Percentiles rank a stretch among this genome's conserved stretches.
phyloP scores from a whole-genome alignment of 177 flowering plant genomes.

The Vitis hybrid region DNA sequence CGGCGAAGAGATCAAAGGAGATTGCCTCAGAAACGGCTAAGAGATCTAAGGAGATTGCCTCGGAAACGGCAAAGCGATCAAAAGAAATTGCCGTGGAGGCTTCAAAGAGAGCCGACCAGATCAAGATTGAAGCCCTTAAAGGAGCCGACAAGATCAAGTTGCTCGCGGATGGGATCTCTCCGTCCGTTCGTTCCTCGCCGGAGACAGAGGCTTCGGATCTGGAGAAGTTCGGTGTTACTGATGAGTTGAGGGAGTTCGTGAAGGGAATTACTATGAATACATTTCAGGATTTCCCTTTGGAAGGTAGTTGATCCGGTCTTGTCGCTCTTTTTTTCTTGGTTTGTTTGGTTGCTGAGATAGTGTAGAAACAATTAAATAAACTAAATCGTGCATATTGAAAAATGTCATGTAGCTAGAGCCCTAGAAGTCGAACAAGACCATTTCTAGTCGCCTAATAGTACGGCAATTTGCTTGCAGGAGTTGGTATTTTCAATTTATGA shows the following conservation, averaged over 20 bases:
- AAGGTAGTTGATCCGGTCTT: slow-evolving; percentile 36
- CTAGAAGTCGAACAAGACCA: no score
- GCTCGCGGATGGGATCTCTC: slow-evolving; percentile 49
- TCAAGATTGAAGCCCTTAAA: slow-evolving; percentile 52
- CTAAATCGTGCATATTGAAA: no score
- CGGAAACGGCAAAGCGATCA: slow-evolving; percentile 57
- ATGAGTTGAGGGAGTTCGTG: slow-evolving; percentile 79
- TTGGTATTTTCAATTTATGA: no score
- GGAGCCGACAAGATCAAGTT: slow-evolving; percentile 58
- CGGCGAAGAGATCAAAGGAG: slow-evolving; percentile 52
- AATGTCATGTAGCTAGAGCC: no score
- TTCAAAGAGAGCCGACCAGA: slow-evolving; percentile 55
- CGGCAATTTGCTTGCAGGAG: no score
- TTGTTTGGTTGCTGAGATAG: slow-evolving; percentile 9
- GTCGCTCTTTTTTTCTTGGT: background rate
- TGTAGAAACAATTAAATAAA: background rate
- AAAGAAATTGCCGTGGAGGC: slow-evolving; percentile 63
- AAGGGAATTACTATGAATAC: slow-evolving; percentile 64
- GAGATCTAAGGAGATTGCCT: slow-evolving; percentile 42
- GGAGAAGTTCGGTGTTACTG: slow-evolving; percentile 69
- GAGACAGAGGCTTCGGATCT: slow-evolving; percentile 33
- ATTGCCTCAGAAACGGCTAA: slow-evolving; percentile 40
- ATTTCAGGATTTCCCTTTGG: slow-evolving; percentile 74
- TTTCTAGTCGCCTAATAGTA: no score
- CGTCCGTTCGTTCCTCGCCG: slow-evolving; percentile 11